Evolutionary conservation across 768 basidiomycete genomes (phyloP).

Genomic region (Hypholoma fasciculare): DNA sequence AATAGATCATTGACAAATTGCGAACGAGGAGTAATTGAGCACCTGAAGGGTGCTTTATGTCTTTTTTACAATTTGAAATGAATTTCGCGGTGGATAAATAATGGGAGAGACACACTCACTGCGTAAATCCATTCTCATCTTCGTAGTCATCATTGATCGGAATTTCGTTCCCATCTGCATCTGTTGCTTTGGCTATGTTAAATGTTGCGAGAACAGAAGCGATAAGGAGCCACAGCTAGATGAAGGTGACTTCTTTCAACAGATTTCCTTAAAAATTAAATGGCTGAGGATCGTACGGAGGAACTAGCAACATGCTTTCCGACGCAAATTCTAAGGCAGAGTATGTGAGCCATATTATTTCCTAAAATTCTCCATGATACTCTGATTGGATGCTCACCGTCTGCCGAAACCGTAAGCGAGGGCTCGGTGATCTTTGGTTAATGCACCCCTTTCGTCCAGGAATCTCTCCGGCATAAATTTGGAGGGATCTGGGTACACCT

Average conservation of each 20-base stretch:
- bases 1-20: not conserved
- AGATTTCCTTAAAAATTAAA: not conserved
- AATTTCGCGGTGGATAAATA: not conserved
- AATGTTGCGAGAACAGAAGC: conserved; percentile 29
- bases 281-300: not conserved
- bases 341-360: not conserved
- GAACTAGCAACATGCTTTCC: conserved; percentile 2
- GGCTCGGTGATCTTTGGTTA: not conserved
- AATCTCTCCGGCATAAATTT: conserved; percentile 6
- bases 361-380: no score
- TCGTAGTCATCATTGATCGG: conserved; percentile 6
- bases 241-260: no score
- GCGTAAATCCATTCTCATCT: not conserved
- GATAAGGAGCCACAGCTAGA: conserved; percentile 20
- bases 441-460: not conserved
- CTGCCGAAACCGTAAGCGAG: conserved; percentile 3
- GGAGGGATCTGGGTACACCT: not conserved
- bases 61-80: not conserved
- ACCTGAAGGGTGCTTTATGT: not conserved
- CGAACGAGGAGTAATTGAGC: not conserved
- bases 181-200: conserved; percentile 24
- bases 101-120: not conserved
- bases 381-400: not conserved
- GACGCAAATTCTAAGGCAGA: not conserved
- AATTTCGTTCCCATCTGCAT: conserved; percentile 22